phyloP scores from a whole-genome alignment of 345 rosid genomes.

The Bruguiera gymnorhiza region DNA sequence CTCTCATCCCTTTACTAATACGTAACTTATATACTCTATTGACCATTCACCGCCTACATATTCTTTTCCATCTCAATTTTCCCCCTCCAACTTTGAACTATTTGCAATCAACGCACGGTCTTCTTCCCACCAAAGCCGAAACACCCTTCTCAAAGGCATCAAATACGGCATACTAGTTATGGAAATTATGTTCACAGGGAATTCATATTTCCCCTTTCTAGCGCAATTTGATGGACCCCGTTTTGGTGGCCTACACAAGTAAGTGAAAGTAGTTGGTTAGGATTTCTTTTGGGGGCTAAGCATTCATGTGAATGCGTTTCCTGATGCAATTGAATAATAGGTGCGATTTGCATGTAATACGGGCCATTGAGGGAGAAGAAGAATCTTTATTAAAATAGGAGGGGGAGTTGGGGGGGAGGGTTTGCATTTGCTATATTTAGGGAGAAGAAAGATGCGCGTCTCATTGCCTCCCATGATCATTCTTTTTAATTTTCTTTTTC shows the following conservation, averaged over 20 bases:
- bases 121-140: too few relatives aligned
- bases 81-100: not conserved
- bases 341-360: not conserved
- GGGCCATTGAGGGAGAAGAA: not conserved
- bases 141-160: too few relatives aligned
- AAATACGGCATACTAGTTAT: not conserved
- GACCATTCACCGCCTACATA: too few relatives aligned
- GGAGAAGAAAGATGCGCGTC: conserved; percentile 1
- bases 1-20: not conserved
- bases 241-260: conserved; percentile 1
- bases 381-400: conserved; percentile 16
- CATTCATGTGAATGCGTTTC: conserved; percentile 10
- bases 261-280: conserved; percentile 18
- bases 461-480: not conserved
- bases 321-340: not conserved
- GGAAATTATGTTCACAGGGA: not conserved
- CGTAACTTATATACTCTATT: too few relatives aligned
- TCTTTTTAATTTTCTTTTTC: too few relatives aligned
- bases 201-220: not conserved
- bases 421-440: conserved; percentile 30
- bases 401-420: conserved; percentile 28
- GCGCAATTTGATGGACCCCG: not conserved
- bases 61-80: not conserved
- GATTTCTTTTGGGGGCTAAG: conserved; percentile 1
- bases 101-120: too few relatives aligned